Percentiles rank a stretch among this genome's conserved stretches.
phyloP scores from a whole-genome alignment of 1,284 basidiomycete species.

The Chalciporus piperatoides region DNA sequence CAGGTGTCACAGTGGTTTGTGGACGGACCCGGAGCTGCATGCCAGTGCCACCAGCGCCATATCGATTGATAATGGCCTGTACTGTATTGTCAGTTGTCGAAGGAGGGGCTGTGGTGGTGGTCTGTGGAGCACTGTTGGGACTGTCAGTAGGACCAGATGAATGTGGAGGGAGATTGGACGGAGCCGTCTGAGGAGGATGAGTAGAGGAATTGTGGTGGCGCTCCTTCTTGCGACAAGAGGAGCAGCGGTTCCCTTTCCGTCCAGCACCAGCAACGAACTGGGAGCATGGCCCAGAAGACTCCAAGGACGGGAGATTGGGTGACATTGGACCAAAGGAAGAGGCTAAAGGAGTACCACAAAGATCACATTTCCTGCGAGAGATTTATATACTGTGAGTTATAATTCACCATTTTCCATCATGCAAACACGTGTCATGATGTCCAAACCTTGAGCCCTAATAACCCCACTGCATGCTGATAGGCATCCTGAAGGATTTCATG shows the following conservation, averaged over 20 bases:
- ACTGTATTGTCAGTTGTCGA: no score
- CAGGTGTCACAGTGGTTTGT: no score
- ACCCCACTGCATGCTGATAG: constrained; percentile 2
- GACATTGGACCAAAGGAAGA: background rate
- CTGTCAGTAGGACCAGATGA: no score
- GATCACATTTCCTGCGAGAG: background rate
- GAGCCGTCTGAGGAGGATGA: no score
- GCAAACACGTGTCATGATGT: constrained; percentile 4
- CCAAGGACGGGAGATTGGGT: background rate
- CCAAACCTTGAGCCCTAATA: constrained; percentile 11
- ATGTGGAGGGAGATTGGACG: no score
- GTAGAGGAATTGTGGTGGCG: background rate
- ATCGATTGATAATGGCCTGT: no score
- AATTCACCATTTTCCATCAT: constrained; percentile 6
- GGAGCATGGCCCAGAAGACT: background rate
- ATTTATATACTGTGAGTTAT: background rate
- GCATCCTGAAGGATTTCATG: constrained; percentile 10
- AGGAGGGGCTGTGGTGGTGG: no score
- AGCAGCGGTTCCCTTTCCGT: background rate
- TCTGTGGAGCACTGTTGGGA: no score
- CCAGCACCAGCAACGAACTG: constrained; percentile 1
- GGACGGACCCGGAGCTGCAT: no score
- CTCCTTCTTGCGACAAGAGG: background rate
- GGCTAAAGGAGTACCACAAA: background rate
- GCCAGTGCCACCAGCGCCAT: no score